A percentile compares a stretch with the other conserved stretches of the same genome.
These are phyloP conservation scores for Boletus reticuloceps DNA, from an alignment of 768 basidiomycete genomes.

Conservation along the genomic window DNA sequence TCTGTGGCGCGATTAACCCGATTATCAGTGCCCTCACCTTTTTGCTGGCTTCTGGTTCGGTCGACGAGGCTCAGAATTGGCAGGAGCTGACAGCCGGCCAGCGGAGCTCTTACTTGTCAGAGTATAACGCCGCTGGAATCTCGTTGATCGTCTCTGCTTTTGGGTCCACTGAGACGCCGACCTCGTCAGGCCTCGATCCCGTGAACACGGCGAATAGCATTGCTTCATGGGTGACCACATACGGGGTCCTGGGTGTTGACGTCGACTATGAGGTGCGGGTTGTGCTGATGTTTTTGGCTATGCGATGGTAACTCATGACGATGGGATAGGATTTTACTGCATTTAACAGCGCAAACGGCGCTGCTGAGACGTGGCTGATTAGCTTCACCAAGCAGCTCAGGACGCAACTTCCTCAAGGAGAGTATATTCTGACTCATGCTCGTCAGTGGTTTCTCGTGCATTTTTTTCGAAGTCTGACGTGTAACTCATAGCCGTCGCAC, in stretches of 20 bases:
- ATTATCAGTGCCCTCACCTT: constrained; percentile 40
- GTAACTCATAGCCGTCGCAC: constrained; percentile 14
- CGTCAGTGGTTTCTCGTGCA: constrained; percentile 23
- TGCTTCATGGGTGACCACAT: constrained; percentile 46
- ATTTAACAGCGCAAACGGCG: constrained; percentile 36
- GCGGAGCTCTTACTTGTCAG: constrained; percentile 40
- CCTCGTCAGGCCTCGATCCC: constrained; percentile 39
- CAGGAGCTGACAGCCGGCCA: constrained; percentile 34
- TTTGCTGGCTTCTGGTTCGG: constrained; percentile 38
- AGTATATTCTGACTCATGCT: constrained; percentile 36
- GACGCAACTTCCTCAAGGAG: constrained; percentile 28
- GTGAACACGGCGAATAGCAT: constrained; percentile 40
- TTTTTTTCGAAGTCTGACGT: neutral
- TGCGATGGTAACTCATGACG: neutral
- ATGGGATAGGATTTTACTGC: constrained; percentile 32
- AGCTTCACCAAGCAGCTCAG: constrained; percentile 35
- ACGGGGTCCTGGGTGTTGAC: constrained; percentile 48
- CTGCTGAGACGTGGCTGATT: constrained; percentile 35
- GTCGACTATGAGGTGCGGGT: constrained; percentile 47
- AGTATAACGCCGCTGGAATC: constrained; percentile 54
- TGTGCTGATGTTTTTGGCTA: neutral
- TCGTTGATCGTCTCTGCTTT: constrained; percentile 56
- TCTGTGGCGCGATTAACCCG: neutral
- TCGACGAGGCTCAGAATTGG: constrained; percentile 48
- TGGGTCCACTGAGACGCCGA: constrained; percentile 43